These are phyloP conservation scores for Trypanosoma melophagium DNA, from an alignment of 208 protist genomes.

Conservation along the genomic window DNA sequence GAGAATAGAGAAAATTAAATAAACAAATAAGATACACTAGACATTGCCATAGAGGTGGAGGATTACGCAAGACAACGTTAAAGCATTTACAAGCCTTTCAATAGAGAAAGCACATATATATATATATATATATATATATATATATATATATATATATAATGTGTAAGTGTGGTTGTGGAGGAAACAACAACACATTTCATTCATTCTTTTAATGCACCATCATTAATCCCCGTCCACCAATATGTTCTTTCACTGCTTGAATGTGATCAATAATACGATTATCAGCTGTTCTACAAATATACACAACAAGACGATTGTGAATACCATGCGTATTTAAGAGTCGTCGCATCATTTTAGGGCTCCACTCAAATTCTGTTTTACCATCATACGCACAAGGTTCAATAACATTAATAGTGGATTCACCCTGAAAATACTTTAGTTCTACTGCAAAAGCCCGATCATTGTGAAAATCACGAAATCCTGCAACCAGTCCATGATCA, in stretches of 20 bases:
- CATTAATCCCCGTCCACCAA: conserved; percentile 86
- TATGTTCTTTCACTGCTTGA: conserved; percentile 79
- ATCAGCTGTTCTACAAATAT: conserved; percentile 83
- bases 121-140: too few species aligned
- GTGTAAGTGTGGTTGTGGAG: background rate
- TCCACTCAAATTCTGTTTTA: conserved; percentile 91
- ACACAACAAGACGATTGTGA: conserved; percentile 86
- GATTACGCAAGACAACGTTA: too few species aligned
- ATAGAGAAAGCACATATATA: too few species aligned
- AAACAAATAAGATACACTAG: too few species aligned
- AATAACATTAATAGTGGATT: conserved; percentile 86
- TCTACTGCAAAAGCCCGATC: conserved; percentile 90
- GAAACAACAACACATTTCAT: background rate
- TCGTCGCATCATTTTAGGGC: conserved; percentile 91
- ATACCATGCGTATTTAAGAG: conserved; percentile 84
- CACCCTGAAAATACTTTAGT: conserved; percentile 91
- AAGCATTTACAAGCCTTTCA: too few species aligned
- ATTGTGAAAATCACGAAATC: conserved; percentile 92
- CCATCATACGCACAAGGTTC: conserved; percentile 86
- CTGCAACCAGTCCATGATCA: conserved; percentile 84
- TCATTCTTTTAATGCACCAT: conserved; percentile 69
- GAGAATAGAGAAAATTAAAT: too few species aligned
- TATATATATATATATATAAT: too few species aligned
- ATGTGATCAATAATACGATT: conserved; percentile 91
- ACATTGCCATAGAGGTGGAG: too few species aligned